Conservation (phyloP, 164 flowering plant genomes). For the Cinnamomum micranthum region DNA sequence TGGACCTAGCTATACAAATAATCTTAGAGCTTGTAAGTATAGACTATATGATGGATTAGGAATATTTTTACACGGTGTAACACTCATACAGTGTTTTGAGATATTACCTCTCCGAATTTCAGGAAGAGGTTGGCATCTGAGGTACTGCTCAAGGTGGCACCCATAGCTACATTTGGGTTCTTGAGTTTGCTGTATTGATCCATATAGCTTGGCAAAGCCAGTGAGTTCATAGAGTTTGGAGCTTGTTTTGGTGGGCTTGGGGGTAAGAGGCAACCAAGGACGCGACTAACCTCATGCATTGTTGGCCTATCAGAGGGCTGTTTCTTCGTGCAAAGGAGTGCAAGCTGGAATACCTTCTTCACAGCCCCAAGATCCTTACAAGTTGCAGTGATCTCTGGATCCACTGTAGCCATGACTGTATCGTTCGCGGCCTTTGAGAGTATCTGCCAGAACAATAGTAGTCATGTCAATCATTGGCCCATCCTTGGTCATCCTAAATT, state of each 20-base stretch:
- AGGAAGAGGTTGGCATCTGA: slow-evolving; percentile 93
- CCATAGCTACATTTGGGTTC: slow-evolving; percentile 61
- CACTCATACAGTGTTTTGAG: slow-evolving; percentile 53
- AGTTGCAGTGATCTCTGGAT: slow-evolving; percentile 68
- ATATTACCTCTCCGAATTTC: slow-evolving; percentile 92
- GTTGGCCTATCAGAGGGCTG: slow-evolving; percentile 88
- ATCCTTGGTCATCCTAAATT: no score
- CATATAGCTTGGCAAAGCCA: slow-evolving; percentile 43
- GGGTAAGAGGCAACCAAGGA: slow-evolving; percentile 57
- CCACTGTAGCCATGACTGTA: slow-evolving; percentile 90
- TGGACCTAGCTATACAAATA: neutral
- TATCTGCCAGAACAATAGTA: slow-evolving; percentile 29
- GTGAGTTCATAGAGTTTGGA: slow-evolving; percentile 14
- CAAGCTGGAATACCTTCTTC: slow-evolving; percentile 87
- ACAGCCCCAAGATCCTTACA: slow-evolving; percentile 84
- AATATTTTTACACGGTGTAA: neutral
- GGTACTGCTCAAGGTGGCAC: slow-evolving; percentile 64
- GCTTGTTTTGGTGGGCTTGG: slow-evolving; percentile 5
- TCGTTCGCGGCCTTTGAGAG: slow-evolving; percentile 86
- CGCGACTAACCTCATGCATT: slow-evolving; percentile 92
- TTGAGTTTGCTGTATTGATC: slow-evolving; percentile 72
- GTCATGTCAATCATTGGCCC: no score
- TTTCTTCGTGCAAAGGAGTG: slow-evolving; percentile 81
- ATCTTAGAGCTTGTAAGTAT: neutral
- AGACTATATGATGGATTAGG: neutral